Evolutionary conservation across 2,329 filamentous ascomycete genomes (phyloP), one percentile per base, ranked within the genome.

Genomic region (Nannizziopsis barbatae): DNA sequence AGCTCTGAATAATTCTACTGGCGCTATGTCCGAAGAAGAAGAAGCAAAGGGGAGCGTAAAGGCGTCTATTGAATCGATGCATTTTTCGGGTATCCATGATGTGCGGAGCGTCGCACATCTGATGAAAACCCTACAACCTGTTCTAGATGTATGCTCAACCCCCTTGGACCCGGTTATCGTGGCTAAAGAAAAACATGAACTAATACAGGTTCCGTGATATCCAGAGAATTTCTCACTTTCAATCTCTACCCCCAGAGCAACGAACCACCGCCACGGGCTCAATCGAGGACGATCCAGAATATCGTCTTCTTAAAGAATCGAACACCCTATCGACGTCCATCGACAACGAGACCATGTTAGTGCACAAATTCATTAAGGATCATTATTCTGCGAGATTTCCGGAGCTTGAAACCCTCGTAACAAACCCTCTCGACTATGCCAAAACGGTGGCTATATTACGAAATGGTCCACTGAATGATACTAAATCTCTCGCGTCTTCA

Each of bases 321-420:
- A 95, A 95, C 63, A 84, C 83, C 18, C 75, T 94, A 6, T 94
- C 92, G 0, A 93, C 90, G 5, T 84, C 85, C 54, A 95, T 96
- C 56, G 89, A 95, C 57, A 86, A 86, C 62, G 90, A 96, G 65
- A 85, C 96, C 40, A 84, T 85, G 31, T 77, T 92, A 6, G 86
- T 96, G 17, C 92, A 98, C 74, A 98, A 98, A 69, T 93, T 87
- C 65, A 87, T 95, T 51, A 80, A 90, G 60, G 92, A 98, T 60
- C 87, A 95, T 67, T 98, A 98, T 70, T 95, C 89, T 8, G 76
- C 84, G 14, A 80, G 90, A 52, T 98, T 96, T 60, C 90, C 92
- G 0, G 90, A 95, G 66, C 77, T 98, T 36, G 92, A 98, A 65
- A 79, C 77, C 14, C 77, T 98, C 31, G 83, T 98, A 52, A 87